phyloP scores from a whole-genome alignment of 2,329 filamentous ascomycete species.

The Aspergillus clavatus region DNA sequence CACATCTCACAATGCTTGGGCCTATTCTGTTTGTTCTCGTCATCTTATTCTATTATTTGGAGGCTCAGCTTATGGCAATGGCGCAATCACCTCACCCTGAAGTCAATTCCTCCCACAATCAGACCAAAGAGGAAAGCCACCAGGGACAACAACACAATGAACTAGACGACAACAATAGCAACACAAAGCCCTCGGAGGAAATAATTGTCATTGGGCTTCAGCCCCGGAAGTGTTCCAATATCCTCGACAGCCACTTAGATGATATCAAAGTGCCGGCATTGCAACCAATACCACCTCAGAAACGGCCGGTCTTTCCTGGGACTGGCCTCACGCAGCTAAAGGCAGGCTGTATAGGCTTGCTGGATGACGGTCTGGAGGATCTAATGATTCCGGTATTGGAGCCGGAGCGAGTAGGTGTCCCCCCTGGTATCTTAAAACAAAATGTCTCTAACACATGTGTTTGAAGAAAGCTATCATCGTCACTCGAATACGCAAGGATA shows the following conservation, averaged over 20 bases:
- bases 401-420: slow-evolving; percentile 10
- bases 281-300: slow-evolving; percentile 6
- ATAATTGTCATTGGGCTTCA: background rate
- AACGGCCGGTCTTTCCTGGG: background rate
- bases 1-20: background rate
- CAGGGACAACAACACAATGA: background rate
- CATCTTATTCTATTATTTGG: background rate
- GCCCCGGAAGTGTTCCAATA: background rate
- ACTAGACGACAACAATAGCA: background rate
- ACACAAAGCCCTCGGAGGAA: background rate
- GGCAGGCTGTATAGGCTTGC: slow-evolving; percentile 1
- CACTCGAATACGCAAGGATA: background rate
- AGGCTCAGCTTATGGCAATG: background rate
- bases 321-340: background rate
- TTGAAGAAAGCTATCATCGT: background rate
- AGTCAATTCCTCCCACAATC: no score
- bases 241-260: slow-evolving; percentile 17
- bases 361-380: slow-evolving; percentile 11
- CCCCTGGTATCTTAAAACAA: no score
- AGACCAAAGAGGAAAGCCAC: background rate
- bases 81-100: background rate
- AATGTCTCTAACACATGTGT: background rate
- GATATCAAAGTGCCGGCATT: slow-evolving; percentile 14
- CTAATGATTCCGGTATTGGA: slow-evolving; percentile 12
- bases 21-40: slow-evolving; percentile 2